These are phyloP conservation scores for Eucalyptus cloeziana DNA, from an alignment of 345 rosid species.

Conservation along the genomic window DNA sequence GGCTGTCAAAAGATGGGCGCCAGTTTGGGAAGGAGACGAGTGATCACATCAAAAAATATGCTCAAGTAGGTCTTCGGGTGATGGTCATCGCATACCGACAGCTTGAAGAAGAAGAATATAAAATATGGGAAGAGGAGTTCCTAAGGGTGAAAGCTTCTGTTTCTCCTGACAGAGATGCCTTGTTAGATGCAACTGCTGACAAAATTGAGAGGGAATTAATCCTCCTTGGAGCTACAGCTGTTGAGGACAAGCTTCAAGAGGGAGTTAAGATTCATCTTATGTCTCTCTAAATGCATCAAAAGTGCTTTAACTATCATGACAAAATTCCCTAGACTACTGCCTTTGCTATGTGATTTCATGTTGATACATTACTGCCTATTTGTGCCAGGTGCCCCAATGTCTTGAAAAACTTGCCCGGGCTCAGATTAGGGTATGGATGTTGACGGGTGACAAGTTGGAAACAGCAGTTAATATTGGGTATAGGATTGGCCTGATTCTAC, in stretches of 20 bases:
- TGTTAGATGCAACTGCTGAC: conserved; percentile 43
- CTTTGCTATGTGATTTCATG: not conserved
- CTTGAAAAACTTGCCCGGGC: conserved; percentile 74
- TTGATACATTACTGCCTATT: not conserved
- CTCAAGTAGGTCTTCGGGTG: conserved; percentile 73
- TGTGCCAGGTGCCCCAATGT: conserved; percentile 59
- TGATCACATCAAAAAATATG: conserved; percentile 42
- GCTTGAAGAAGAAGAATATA: conserved; percentile 51
- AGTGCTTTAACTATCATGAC: not conserved
- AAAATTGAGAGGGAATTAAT: conserved; percentile 56
- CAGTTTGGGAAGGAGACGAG: conserved; percentile 40
- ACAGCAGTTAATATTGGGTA: conserved; percentile 95
- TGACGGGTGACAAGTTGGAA: conserved; percentile 91
- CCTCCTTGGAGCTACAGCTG: conserved; percentile 94
- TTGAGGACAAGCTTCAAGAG: conserved; percentile 85
- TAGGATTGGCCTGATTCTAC: not conserved
- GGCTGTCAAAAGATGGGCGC: conserved; percentile 46
- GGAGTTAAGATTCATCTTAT: conserved; percentile 39
- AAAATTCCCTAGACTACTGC: not conserved
- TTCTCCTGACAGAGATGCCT: conserved; percentile 38
- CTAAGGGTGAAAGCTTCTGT: conserved; percentile 40
- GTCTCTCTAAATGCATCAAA: not conserved
- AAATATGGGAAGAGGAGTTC: conserved; percentile 48
- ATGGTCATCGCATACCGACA: conserved; percentile 69
- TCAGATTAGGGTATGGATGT: conserved; percentile 71